A percentile compares a stretch with the other conserved stretches of the same genome.
Evolutionary conservation across 352 stramenopile genomes (phyloP).

Genomic region (Aphanomyces cochlioides): DNA sequence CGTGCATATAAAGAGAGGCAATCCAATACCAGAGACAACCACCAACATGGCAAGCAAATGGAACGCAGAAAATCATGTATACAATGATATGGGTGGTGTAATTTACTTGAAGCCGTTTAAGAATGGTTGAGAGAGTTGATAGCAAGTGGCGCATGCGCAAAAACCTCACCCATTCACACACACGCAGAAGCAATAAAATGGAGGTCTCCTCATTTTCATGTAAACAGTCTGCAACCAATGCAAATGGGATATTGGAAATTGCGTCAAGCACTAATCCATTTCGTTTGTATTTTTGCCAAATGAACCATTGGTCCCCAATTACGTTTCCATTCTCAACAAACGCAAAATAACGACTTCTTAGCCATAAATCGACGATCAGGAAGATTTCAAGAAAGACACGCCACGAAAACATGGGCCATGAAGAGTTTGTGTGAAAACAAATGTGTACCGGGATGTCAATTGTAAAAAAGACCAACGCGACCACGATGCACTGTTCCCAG

Average conservation of each 20-base stretch:
- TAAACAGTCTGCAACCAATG: conserved; percentile 54
- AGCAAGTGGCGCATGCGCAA: conserved; percentile 13
- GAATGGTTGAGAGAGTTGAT: background rate
- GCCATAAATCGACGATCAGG: conserved; percentile 52
- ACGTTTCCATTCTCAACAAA: conserved; percentile 62
- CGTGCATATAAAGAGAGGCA: background rate
- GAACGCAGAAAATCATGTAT: conserved; percentile 17
- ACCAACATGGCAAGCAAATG: conserved; percentile 19
- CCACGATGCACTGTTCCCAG: conserved; percentile 20
- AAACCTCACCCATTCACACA: conserved; percentile 23
- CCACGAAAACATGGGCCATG: background rate
- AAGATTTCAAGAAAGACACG: conserved; percentile 48
- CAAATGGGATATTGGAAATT: conserved; percentile 50
- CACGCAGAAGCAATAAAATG: background rate
- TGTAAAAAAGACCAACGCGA: conserved; percentile 3
- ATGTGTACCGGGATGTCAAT: conserved; percentile 22
- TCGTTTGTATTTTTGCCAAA: conserved; percentile 57
- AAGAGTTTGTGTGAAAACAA: conserved; percentile 3
- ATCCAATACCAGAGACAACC: conserved; percentile 16
- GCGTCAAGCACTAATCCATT: conserved; percentile 52
- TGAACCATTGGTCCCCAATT: conserved; percentile 56
- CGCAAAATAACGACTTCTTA: conserved; percentile 54
- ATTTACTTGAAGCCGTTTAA: conserved; percentile 22
- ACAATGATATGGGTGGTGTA: conserved; percentile 20
- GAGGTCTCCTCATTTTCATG: background rate